Conservation (phyloP, 257 asterid species). For the Euphrasia confusa region DNA sequence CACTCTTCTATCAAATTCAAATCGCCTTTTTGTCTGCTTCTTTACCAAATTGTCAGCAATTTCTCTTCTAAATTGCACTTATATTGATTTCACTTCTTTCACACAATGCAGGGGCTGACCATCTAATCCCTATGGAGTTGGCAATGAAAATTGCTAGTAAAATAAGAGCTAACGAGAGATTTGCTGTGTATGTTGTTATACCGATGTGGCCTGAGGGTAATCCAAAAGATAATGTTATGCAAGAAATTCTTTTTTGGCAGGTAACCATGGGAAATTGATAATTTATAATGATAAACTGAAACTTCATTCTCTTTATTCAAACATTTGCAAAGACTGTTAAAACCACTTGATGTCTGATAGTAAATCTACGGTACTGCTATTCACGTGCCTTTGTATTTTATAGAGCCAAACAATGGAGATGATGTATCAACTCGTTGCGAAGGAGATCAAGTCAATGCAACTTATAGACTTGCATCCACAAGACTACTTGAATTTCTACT, state of each 20-base stretch:
- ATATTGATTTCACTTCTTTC: neutral
- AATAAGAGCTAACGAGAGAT: conserved; percentile 70
- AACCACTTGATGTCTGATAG: neutral
- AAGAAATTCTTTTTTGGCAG: conserved; percentile 97
- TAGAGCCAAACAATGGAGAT: conserved; percentile 79
- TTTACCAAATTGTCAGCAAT: conserved; percentile 13
- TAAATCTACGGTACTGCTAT: neutral
- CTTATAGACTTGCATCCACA: conserved; percentile 52
- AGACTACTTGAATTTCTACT: conserved; percentile 82
- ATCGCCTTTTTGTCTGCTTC: conserved; percentile 4
- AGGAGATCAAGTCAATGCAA: conserved; percentile 64
- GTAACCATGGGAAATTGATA: conserved; percentile 23
- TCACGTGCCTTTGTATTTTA: conserved; percentile 9
- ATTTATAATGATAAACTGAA: no score
- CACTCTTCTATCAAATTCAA: neutral
- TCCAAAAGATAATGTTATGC: conserved; percentile 64
- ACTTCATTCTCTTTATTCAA: no score
- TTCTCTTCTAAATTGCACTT: neutral
- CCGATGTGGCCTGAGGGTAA: conserved; percentile 99
- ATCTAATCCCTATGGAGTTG: conserved; percentile 79
- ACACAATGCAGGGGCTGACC: conserved; percentile 69
- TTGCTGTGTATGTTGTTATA: conserved; percentile 65
- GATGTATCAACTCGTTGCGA: conserved; percentile 70
- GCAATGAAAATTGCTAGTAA: conserved; percentile 69
- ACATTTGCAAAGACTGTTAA: no score